These are phyloP conservation scores for Aspergillus puulaauensis DNA, from an alignment of 2,329 filamentous ascomycete species.

Conservation along the genomic window DNA sequence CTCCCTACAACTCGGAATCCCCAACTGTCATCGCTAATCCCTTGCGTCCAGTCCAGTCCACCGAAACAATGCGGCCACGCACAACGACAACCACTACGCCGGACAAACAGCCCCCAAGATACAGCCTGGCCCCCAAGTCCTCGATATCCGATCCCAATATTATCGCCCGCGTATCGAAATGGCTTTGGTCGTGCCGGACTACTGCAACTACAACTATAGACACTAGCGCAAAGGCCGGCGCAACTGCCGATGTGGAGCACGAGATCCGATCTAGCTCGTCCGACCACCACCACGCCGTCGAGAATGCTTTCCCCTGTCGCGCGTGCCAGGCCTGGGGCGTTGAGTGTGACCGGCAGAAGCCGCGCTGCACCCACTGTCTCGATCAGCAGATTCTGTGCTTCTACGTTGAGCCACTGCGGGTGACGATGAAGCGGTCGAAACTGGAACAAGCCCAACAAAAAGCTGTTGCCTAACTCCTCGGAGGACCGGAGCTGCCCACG, in stretches of 20 bases:
- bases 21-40: not conserved
- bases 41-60: not conserved
- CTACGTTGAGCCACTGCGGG: conserved; percentile 28
- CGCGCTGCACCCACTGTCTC: conserved; percentile 32
- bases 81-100: conserved; percentile 6
- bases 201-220: not conserved
- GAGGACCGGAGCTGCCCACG: not conserved
- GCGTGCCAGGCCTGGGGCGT: conserved; percentile 29
- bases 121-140: conserved; percentile 1
- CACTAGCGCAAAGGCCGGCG: not conserved
- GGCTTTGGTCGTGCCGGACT: conserved; percentile 17
- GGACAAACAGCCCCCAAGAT: not conserved
- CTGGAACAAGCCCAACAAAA: not conserved
- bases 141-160: conserved; percentile 7
- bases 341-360: conserved; percentile 28
- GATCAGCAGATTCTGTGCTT: conserved; percentile 35
- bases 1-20: not conserved
- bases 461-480: too few species aligned
- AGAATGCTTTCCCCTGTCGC: conserved; percentile 20
- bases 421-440: conserved; percentile 18
- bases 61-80: not conserved
- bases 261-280: not conserved
- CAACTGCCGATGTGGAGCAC: not conserved
- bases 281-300: not conserved
- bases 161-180: conserved; percentile 16